These are phyloP conservation scores for Arthrobotrys megalospora DNA, from an alignment of 2,329 filamentous ascomycete genomes.

Conservation along the genomic window DNA sequence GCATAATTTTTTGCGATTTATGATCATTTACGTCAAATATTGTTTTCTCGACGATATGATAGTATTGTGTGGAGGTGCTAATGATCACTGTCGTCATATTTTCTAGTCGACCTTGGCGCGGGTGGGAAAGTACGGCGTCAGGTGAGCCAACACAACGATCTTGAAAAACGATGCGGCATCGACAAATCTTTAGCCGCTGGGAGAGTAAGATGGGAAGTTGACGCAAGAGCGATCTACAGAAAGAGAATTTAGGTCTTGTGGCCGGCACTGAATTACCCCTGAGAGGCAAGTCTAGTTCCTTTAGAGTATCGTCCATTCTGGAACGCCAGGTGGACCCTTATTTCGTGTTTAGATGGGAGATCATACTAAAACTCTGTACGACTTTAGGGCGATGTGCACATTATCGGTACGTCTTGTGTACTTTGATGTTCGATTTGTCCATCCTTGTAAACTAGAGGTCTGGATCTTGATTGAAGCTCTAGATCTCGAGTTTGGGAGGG, in stretches of 20 bases:
- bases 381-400: slow-evolving; percentile 59
- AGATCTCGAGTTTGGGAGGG: slow-evolving; percentile 41
- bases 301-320: slow-evolving; percentile 36
- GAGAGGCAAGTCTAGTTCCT: slow-evolving; percentile 56
- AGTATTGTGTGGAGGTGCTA: slow-evolving; percentile 30
- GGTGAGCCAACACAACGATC: slow-evolving; percentile 56
- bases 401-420: slow-evolving; percentile 55
- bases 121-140: slow-evolving; percentile 52
- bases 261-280: slow-evolving; percentile 62
- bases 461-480: slow-evolving; percentile 55
- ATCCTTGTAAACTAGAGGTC: slow-evolving; percentile 22
- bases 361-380: slow-evolving; percentile 51
- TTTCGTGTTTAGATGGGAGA: slow-evolving; percentile 2
- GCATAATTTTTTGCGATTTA: neutral
- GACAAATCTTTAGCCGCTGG: slow-evolving; percentile 18
- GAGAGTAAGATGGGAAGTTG: slow-evolving; percentile 30
- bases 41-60: slow-evolving; percentile 5
- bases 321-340: slow-evolving; percentile 34
- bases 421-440: slow-evolving; percentile 29
- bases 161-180: slow-evolving; percentile 49
- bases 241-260: slow-evolving; percentile 60
- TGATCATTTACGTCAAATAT: slow-evolving; percentile 29
- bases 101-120: slow-evolving; percentile 53
- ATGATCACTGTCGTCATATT: slow-evolving; percentile 59
- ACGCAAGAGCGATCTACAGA: slow-evolving; percentile 53